Percentiles rank a stretch among this genome's conserved stretches.
phyloP scores from a whole-genome alignment of 805 yeast species.

The Candida ortonii region DNA sequence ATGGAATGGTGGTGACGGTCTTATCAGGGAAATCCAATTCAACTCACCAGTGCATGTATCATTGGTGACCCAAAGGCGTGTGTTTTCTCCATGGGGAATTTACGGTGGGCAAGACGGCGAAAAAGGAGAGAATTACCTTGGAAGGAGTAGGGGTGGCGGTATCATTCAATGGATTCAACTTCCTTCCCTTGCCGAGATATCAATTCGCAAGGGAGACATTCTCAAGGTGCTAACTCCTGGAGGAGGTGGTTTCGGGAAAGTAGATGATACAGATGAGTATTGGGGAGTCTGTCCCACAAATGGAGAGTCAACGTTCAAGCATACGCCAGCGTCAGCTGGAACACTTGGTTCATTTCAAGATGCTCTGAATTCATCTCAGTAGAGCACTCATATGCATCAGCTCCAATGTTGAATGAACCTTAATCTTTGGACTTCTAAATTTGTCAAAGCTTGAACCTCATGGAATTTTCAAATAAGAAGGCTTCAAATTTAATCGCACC shows the following conservation, averaged over 20 bases:
- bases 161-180: constrained; percentile 32
- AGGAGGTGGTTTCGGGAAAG: constrained; percentile 41
- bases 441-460: too few relatives aligned
- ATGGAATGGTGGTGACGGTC: constrained; percentile 52
- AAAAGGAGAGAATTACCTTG: constrained; percentile 38
- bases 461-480: too few relatives aligned
- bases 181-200: constrained; percentile 38
- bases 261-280: constrained; percentile 5
- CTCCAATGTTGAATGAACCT: too few relatives aligned
- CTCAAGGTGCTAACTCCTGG: constrained; percentile 40
- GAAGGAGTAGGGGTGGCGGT: constrained; percentile 9
- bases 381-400: too few relatives aligned
- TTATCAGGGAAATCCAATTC: constrained; percentile 48
- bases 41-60: constrained; percentile 40
- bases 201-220: constrained; percentile 37
- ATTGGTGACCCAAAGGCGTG: constrained; percentile 50
- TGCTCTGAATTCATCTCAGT: constrained; percentile 20
- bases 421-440: too few relatives aligned
- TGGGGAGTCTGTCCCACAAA: not conserved
- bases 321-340: constrained; percentile 22
- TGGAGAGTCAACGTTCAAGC: not conserved
- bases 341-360: constrained; percentile 15
- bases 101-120: constrained; percentile 53
- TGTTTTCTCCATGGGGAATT: constrained; percentile 53
- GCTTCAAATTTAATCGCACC: too few relatives aligned